These are phyloP conservation scores for Sporothrix schenckii DNA, from an alignment of 2,329 filamentous ascomycete genomes.

Conservation along the genomic window DNA sequence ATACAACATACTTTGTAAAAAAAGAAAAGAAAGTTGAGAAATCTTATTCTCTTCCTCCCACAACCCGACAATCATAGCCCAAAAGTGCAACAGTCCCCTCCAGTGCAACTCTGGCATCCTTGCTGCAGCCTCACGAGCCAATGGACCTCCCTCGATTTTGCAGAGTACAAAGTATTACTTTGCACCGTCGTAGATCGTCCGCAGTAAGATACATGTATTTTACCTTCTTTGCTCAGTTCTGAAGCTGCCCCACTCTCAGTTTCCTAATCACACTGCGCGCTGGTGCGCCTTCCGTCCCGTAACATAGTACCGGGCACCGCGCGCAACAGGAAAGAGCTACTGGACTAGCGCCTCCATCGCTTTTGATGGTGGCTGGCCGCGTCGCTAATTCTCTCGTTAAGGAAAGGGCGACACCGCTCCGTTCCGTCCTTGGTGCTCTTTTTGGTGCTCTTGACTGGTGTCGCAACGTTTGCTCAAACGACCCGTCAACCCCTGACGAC, in stretches of 20 bases:
- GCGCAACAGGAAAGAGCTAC: constrained; percentile 24
- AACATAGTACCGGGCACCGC: background rate
- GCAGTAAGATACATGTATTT: too few species aligned
- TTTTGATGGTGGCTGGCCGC: constrained; percentile 36
- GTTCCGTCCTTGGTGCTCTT: constrained; percentile 10
- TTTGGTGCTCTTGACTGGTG: background rate
- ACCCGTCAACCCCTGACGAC: constrained; percentile 1
- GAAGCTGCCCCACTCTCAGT: background rate
- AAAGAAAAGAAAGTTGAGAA: background rate
- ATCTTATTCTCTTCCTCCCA: background rate
- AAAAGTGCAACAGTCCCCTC: constrained; percentile 11
- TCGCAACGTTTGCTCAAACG: background rate
- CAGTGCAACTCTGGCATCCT: background rate
- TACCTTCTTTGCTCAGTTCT: background rate
- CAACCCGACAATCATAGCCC: background rate
- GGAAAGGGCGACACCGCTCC: constrained; percentile 6
- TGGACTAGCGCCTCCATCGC: constrained; percentile 35
- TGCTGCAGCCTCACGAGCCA: background rate
- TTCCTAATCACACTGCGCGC: background rate
- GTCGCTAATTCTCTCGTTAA: constrained; percentile 5
- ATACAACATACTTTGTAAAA: background rate
- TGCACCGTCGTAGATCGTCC: too few species aligned
- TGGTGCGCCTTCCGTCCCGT: background rate
- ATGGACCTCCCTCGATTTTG: too few species aligned
- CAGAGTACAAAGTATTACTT: background rate